Evolutionary conservation across 495 filamentous ascomycete genomes (phyloP).

Genomic region (Viridothelium virens): DNA sequence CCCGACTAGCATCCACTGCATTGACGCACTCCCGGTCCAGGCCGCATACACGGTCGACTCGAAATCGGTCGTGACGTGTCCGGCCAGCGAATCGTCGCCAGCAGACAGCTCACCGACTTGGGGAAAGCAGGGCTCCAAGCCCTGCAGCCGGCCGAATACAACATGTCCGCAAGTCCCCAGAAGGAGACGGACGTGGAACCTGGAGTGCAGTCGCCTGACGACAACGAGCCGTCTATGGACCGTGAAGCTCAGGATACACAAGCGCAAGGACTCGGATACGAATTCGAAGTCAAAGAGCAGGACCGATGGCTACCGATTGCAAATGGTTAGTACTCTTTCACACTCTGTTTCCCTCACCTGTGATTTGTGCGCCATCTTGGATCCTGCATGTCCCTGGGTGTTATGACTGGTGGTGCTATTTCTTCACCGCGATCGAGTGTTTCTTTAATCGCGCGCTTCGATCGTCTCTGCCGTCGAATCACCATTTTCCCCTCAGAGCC

Average conservation of each 20-base stretch:
- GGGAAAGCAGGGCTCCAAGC: constrained; percentile 28
- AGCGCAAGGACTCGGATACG: constrained; percentile 61
- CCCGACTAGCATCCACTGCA: not conserved
- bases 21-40: constrained; percentile 6
- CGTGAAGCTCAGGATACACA: constrained; percentile 57
- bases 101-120: constrained; percentile 28
- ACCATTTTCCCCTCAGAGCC: constrained; percentile 19
- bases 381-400: constrained; percentile 38
- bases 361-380: constrained; percentile 53
- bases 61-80: constrained; percentile 29
- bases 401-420: constrained; percentile 44
- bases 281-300: constrained; percentile 99
- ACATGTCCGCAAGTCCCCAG: constrained; percentile 86
- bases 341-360: not conserved
- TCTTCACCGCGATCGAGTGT: not conserved
- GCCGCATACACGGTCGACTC: constrained; percentile 3
- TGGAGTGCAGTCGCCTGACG: constrained; percentile 87
- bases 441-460: constrained; percentile 38
- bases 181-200: constrained; percentile 84
- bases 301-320: constrained; percentile 99
- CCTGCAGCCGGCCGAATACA: constrained; percentile 61
- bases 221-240: constrained; percentile 62
- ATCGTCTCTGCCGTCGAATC: constrained; percentile 34
- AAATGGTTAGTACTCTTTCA: constrained; percentile 77
- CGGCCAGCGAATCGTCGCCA: constrained; percentile 35